Conservation (phyloP, 129 eudicot genomes). For the Solidago caesia region DNA sequence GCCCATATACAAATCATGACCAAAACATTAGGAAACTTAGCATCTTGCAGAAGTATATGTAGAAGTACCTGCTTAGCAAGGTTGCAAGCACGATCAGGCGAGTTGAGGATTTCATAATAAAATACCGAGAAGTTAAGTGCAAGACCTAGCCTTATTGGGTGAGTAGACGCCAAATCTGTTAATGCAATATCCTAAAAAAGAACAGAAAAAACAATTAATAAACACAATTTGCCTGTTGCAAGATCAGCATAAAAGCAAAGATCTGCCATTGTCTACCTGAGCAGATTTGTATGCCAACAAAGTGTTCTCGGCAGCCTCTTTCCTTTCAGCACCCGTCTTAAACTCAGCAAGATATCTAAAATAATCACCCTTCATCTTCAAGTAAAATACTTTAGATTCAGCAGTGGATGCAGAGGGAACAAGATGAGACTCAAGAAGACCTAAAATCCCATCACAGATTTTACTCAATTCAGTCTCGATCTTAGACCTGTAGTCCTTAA, state of each 20-base stretch:
- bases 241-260: conserved; percentile 48
- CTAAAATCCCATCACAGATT: conserved; percentile 79
- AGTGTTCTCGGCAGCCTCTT: conserved; percentile 35
- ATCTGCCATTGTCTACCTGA: conserved; percentile 13
- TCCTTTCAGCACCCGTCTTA: conserved; percentile 30
- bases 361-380: conserved; percentile 92
- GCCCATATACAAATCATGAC: background rate
- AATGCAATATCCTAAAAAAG: conserved; percentile 29
- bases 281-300: conserved; percentile 33
- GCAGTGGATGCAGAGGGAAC: conserved; percentile 51
- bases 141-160: conserved; percentile 34
- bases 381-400: conserved; percentile 80
- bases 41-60: background rate
- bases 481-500: conserved; percentile 68
- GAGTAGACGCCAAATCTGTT: conserved; percentile 29
- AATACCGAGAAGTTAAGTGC: conserved; percentile 33
- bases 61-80: conserved; percentile 33
- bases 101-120: conserved; percentile 30
- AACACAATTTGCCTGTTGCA: background rate
- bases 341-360: conserved; percentile 68
- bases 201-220: background rate
- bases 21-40: background rate
- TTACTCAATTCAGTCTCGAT: conserved; percentile 78
- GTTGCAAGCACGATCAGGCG: conserved; percentile 31
- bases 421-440: conserved; percentile 71